Percentiles rank a stretch among this genome's conserved stretches.
Conservation (phyloP, 371 early-diverging fungal genomes). For the Apophysomyces ossiformis region DNA sequence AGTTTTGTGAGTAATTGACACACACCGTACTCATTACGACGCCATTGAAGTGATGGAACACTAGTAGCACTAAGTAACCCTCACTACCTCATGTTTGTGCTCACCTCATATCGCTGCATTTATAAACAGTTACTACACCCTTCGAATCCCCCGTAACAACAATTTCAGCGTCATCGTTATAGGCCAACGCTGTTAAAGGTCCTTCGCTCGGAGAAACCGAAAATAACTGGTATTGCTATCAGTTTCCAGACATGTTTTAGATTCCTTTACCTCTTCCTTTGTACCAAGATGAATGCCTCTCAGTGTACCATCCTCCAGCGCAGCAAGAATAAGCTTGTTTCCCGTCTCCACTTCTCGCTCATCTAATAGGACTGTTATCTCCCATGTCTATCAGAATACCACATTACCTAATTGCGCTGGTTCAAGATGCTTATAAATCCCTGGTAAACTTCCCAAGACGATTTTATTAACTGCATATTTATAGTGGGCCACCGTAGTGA, state of each 20-base stretch:
- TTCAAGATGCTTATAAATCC: constrained; percentile 7
- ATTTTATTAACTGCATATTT: constrained; percentile 42
- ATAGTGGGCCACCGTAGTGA: constrained; percentile 44
- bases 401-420: constrained; percentile 22
- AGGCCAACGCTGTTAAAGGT: constrained; percentile 30
- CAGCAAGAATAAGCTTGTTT: constrained; percentile 54
- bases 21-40: constrained; percentile 35
- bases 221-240: constrained; percentile 26
- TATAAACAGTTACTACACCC: constrained; percentile 29
- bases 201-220: constrained; percentile 10
- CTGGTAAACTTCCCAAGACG: constrained; percentile 32
- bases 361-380: constrained; percentile 30
- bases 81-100: background rate
- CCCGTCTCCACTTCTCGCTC: constrained; percentile 57
- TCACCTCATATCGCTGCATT: constrained; percentile 22
- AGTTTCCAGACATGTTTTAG: background rate
- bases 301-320: constrained; percentile 48
- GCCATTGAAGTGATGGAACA: constrained; percentile 28
- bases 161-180: constrained; percentile 23
- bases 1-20: constrained; percentile 28
- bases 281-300: constrained; percentile 58
- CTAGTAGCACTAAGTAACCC: background rate
- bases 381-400: constrained; percentile 15
- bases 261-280: constrained; percentile 52
- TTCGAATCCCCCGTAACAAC: constrained; percentile 31